phyloP scores from a whole-genome alignment of 768 basidiomycete species.

The Artomyces pyxidatus region DNA sequence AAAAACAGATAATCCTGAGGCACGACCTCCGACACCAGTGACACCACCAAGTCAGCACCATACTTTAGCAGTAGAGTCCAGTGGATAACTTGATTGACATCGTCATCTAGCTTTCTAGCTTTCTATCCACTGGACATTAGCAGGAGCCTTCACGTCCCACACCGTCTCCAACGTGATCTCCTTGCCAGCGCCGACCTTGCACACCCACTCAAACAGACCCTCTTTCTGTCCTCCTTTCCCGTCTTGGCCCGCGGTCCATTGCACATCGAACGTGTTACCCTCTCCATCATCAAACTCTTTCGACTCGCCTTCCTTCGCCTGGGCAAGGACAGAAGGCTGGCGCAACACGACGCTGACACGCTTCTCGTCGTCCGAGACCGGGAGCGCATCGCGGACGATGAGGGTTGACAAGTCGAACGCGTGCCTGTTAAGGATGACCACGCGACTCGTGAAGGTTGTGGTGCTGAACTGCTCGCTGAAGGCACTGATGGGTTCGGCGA shows the following conservation, averaged over 20 bases:
- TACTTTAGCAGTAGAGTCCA: no score
- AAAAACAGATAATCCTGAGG: no score
- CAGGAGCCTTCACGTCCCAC: slow-evolving; percentile 45
- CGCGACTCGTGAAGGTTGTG: not conserved
- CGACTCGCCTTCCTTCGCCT: slow-evolving; percentile 33
- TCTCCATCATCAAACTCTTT: slow-evolving; percentile 20
- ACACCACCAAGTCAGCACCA: no score
- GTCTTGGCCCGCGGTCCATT: slow-evolving; percentile 30
- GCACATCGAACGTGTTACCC: slow-evolving; percentile 23
- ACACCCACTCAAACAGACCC: slow-evolving; percentile 49
- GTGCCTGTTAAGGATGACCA: not conserved
- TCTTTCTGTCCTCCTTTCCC: slow-evolving; percentile 45
- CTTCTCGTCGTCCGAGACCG: slow-evolving; percentile 31
- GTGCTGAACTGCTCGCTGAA: slow-evolving; percentile 30
- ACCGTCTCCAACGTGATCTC: slow-evolving; percentile 36
- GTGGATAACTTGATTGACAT: no score
- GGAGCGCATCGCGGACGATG: slow-evolving; percentile 20
- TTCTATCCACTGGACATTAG: slow-evolving; percentile 22
- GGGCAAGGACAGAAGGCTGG: slow-evolving; percentile 39
- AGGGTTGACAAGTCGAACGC: not conserved
- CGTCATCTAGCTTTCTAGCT: not conserved
- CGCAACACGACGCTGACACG: slow-evolving; percentile 37
- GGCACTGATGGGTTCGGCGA: slow-evolving; percentile 29
- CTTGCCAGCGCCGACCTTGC: slow-evolving; percentile 34
- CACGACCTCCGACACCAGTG: no score